phyloP scores from a whole-genome alignment of 192 early-diverging fungal species.

The Coemansia sp. region DNA sequence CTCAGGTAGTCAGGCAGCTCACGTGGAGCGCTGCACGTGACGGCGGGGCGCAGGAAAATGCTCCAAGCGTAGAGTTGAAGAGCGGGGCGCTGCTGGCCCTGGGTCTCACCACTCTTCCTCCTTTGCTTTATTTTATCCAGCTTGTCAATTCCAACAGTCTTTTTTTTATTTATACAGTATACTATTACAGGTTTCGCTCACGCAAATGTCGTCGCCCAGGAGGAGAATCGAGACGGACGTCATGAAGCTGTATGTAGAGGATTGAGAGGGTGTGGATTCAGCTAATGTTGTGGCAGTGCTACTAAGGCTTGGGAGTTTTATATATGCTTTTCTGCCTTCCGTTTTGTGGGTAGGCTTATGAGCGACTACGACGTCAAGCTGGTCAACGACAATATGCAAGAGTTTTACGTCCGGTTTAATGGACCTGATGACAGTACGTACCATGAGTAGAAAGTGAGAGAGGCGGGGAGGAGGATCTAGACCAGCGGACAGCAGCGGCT shows the following conservation, averaged over 20 bases:
- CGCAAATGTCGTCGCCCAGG: conserved; percentile 77
- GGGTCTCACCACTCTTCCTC: background rate
- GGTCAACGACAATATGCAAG: conserved; percentile 99
- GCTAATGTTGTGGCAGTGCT: too few relatives aligned
- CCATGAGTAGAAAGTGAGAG: too few relatives aligned
- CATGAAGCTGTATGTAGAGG: conserved; percentile 90
- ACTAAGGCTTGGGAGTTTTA: too few relatives aligned
- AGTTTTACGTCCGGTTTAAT: conserved; percentile 90
- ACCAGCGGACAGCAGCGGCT: too few relatives aligned
- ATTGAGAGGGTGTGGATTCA: too few relatives aligned
- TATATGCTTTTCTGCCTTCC: background rate
- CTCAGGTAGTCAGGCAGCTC: conserved; percentile 1
- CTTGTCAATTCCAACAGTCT: too few relatives aligned
- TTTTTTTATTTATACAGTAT: too few relatives aligned
- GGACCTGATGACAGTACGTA: conserved; percentile 91
- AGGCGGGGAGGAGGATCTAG: too few relatives aligned
- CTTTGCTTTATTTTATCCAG: conserved; percentile 2
- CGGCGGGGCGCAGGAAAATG: background rate
- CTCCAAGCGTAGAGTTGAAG: too few relatives aligned
- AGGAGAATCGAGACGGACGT: conserved; percentile 97
- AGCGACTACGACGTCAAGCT: conserved; percentile 98
- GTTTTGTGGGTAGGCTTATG: conserved; percentile 74
- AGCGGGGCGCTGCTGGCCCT: background rate
- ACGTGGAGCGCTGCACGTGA: conserved; percentile 12
- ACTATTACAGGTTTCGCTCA: background rate